Evolutionary conservation across 2,329 filamentous ascomycete genomes (phyloP), one percentile per base, ranked within the genome.

Genomic region (Hymenoscyphus fraxineus): DNA sequence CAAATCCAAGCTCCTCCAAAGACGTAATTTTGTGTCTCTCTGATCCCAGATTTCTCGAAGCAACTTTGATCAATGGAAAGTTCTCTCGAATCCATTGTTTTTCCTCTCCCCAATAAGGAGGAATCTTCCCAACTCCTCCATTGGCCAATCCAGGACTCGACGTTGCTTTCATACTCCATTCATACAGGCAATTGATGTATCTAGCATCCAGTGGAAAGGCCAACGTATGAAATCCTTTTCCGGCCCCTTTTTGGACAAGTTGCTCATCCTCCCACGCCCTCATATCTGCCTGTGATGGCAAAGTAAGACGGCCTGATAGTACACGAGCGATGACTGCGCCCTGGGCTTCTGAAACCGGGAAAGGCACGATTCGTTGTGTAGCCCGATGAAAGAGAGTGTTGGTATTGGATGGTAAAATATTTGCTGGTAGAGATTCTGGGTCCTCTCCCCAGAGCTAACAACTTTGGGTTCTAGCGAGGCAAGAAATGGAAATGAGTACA

Each of bases 381-480:
- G 54, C 5, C 54, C 54, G 15, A 56, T 56, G 54, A 56, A 56
- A 32, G 54, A 56, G 4, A 56, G 54, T 19, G 54, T 56, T 2
- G 54, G 54, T 35, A 56, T 56, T 56, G 54, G 54, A 22, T 56
- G 54, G 15, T 56, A 56, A 32, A 56, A 56, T 31, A 56, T 56
- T 56, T 56, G 54, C 27, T 56, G 54, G 12, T 56, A 56, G 2
- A 56, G n/a, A 22, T 56, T 56, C 15, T 56, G 54, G 15, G 54
- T 16, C 22, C 54, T 31, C 10, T 56, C 54, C 12, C 54, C 54
- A 31, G 22, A 31, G 22, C 22, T 31, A 13, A 31, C 54, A 56
- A 56, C 12, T n/a, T 31, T 31, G 1, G 22, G 54, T 31, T 56
- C 54, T 56, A 56, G 22, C 12, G 22, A 35, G 22, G 22, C 15